Evolutionary conservation across 345 rosid genomes (phyloP).

Genomic region (Dipteronia sinensis): DNA sequence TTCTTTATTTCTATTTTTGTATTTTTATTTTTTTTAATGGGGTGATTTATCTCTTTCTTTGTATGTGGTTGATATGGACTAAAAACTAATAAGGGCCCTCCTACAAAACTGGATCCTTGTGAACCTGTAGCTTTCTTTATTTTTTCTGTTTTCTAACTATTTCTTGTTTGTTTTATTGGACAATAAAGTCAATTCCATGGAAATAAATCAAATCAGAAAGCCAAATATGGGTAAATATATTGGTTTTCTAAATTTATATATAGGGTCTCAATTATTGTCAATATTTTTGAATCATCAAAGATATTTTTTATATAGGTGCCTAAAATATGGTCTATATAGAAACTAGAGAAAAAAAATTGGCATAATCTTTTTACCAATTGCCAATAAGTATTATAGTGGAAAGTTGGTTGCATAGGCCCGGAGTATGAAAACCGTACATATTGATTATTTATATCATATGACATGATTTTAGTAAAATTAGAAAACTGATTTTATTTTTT

Average conservation of each 20-base stretch:
- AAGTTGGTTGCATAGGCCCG: neutral
- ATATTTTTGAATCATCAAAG: no score
- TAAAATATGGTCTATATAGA: neutral
- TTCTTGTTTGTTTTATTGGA: neutral
- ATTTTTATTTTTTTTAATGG: neutral
- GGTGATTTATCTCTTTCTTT: neutral
- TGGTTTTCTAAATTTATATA: no score
- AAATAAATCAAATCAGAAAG: no score
- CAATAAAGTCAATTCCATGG: neutral
- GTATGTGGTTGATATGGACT: neutral
- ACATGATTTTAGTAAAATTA: no score
- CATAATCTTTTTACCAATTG: neutral
- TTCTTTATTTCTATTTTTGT: neutral
- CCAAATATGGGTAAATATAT: no score
- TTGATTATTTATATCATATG: no score
- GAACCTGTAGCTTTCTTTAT: no score
- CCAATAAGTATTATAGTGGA: neutral
- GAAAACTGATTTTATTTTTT: no score
- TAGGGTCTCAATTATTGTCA: no score
- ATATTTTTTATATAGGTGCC: no score
- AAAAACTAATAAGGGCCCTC: neutral
- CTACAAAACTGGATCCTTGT: slow-evolving; percentile 7
- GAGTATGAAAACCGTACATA: no score
- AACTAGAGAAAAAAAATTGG: no score
- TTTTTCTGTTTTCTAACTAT: neutral